Evolutionary conservation across 179 eudicot genomes (phyloP).

Genomic region (Dionaea muscipula): DNA sequence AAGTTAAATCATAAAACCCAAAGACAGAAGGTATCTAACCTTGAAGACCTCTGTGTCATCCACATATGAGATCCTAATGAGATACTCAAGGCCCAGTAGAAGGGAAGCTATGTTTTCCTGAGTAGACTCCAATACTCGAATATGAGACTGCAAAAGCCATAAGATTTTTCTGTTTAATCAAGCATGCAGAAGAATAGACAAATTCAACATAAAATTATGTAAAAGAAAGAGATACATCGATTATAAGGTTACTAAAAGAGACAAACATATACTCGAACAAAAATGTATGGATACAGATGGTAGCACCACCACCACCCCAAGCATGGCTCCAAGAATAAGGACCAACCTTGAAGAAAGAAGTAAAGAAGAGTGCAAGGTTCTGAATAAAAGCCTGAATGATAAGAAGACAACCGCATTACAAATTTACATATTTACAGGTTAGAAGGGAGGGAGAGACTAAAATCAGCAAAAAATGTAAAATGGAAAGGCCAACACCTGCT

Average conservation of each 20-base stretch:
- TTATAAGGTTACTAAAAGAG: no score
- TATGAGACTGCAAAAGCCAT: constrained; percentile 60
- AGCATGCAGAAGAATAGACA: no score
- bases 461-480: neutral
- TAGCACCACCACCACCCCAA: no score
- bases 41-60: constrained; percentile 98
- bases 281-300: no score
- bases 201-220: no score
- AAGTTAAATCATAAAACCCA: neutral
- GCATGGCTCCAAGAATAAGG: constrained; percentile 1
- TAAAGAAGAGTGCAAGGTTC: constrained; percentile 88
- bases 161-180: neutral
- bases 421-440: neutral
- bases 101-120: constrained; percentile 71
- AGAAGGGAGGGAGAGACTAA: constrained; percentile 6
- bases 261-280: no score
- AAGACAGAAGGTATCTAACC: constrained; percentile 27
- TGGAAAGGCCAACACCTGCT: constrained; percentile 48
- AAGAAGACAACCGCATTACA: neutral
- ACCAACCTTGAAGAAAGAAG: constrained; percentile 78
- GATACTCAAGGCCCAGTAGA: constrained; percentile 78
- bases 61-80: constrained; percentile 84
- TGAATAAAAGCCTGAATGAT: constrained; percentile 95
- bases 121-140: constrained; percentile 66
- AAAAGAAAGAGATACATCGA: no score